These are phyloP conservation scores for Pseudogymnoascus sp. DNA, from an alignment of 2,329 filamentous ascomycete species.

Conservation along the genomic window DNA sequence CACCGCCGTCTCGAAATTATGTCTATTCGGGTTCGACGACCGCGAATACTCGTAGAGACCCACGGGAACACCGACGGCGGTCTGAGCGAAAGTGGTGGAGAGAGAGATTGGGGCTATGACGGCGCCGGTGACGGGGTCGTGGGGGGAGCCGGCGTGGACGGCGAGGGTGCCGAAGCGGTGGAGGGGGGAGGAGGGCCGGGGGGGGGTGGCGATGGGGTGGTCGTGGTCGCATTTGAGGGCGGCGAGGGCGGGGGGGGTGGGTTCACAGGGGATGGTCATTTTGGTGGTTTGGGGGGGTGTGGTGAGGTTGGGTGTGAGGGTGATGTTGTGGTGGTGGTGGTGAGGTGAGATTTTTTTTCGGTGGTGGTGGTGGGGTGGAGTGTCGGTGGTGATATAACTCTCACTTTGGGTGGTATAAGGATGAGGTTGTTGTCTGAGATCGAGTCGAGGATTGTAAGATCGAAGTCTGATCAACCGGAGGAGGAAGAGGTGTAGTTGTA, in stretches of 20 bases:
- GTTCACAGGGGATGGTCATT: slow-evolving; percentile 33
- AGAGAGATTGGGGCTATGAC: slow-evolving; percentile 96
- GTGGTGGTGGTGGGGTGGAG: neutral
- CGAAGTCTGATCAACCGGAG: neutral
- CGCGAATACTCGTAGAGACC: slow-evolving; percentile 90
- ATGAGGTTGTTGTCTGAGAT: neutral
- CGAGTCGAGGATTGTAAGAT: neutral
- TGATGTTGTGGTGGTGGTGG: neutral
- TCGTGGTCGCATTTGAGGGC: slow-evolving; percentile 37
- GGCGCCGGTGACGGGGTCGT: slow-evolving; percentile 85
- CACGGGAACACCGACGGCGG: slow-evolving; percentile 74
- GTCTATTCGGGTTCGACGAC: slow-evolving; percentile 87
- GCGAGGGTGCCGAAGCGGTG: slow-evolving; percentile 86
- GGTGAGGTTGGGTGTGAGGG: neutral
- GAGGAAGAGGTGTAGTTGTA: neutral
- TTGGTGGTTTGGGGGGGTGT: neutral
- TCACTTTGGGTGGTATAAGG: neutral
- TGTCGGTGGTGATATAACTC: neutral
- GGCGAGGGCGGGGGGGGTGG: slow-evolving; percentile 62
- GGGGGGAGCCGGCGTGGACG: slow-evolving; percentile 85
- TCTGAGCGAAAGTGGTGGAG: slow-evolving; percentile 94
- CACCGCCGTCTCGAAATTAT: slow-evolving; percentile 87
- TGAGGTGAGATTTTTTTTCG: neutral
- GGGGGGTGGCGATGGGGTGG: slow-evolving; percentile 51
- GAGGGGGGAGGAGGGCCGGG: slow-evolving; percentile 61